Conservation (phyloP, 2,329 filamentous ascomycete genomes). For the Clathrospora elynae region DNA sequence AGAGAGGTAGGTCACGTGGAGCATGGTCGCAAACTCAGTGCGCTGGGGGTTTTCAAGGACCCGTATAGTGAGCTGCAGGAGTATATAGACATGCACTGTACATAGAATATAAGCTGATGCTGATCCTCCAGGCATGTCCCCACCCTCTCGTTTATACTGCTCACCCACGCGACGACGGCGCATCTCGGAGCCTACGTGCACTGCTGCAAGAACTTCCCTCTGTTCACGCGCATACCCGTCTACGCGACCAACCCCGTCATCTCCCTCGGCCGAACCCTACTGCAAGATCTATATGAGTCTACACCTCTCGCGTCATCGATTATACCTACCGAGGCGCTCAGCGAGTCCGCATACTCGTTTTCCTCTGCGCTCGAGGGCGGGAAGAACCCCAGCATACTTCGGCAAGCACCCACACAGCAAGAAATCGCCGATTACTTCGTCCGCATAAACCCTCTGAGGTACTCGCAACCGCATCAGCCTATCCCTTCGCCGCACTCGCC, state of each 20-base stretch:
- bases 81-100: conserved; percentile 1
- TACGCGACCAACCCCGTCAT: conserved; percentile 95
- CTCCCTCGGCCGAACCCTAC: conserved; percentile 84
- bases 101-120: conserved; percentile 15
- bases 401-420: conserved; percentile 75
- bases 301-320: conserved; percentile 86
- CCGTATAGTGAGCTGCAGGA: too few relatives aligned
- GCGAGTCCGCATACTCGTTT: conserved; percentile 61
- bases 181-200: conserved; percentile 94
- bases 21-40: background rate
- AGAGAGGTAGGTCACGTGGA: conserved; percentile 69
- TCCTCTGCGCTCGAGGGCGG: conserved; percentile 59
- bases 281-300: conserved; percentile 91
- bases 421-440: conserved; percentile 94
- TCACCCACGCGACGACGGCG: conserved; percentile 90
- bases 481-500: conserved; percentile 85
- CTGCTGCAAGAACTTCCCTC: conserved; percentile 94
- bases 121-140: conserved; percentile 72
- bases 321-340: conserved; percentile 74
- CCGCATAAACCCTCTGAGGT: conserved; percentile 88
- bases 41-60: too few relatives aligned
- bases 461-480: conserved; percentile 94
- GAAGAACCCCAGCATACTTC: conserved; percentile 57
- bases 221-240: conserved; percentile 88
- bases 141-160: conserved; percentile 87